Percentiles rank a stretch among this genome's conserved stretches.
Conservation (phyloP, 1,284 basidiomycete species). For the Sanguinoderma infundibulare region DNA sequence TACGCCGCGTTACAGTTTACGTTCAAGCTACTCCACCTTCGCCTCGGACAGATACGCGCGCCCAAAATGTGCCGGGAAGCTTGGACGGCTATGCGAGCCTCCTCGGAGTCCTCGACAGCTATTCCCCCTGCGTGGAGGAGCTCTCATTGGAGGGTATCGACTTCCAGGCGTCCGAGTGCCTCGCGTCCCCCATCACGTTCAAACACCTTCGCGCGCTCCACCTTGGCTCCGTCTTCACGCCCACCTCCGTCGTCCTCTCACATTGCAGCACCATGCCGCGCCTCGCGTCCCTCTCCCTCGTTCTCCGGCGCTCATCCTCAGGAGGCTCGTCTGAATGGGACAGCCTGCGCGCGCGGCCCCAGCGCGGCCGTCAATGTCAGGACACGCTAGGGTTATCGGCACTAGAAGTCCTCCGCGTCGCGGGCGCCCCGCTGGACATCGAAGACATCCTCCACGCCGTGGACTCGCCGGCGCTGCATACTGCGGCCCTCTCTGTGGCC, state of each 20-base stretch:
- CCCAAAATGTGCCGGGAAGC: background rate
- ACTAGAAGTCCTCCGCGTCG: slow-evolving; percentile 12
- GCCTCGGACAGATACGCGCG: background rate
- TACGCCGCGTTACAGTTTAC: slow-evolving; percentile 18
- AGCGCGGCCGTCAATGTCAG: background rate
- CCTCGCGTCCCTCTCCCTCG: slow-evolving; percentile 16
- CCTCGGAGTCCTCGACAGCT: slow-evolving; percentile 2
- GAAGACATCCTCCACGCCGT: slow-evolving; percentile 12
- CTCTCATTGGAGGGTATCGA: slow-evolving; percentile 19
- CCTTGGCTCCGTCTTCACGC: slow-evolving; percentile 13
- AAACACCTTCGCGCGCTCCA: slow-evolving; percentile 13
- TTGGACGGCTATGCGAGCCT: background rate
- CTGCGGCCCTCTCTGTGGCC: slow-evolving; percentile 5
- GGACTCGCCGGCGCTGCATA: slow-evolving; percentile 7
- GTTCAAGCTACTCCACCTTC: slow-evolving; percentile 5
- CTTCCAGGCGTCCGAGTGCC: slow-evolving; percentile 2
- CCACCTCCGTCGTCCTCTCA: slow-evolving; percentile 9
- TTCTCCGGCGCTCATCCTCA: slow-evolving; percentile 4
- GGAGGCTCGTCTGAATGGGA: no score
- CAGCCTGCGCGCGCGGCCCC: background rate
- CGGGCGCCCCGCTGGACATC: slow-evolving; percentile 14
- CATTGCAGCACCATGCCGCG: slow-evolving; percentile 17
- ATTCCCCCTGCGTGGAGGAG: slow-evolving; percentile 15
- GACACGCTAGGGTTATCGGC: background rate
- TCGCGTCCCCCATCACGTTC: slow-evolving; percentile 10